Conservation (phyloP, 169 alveolate species). For the Plasmodium adleri region DNA sequence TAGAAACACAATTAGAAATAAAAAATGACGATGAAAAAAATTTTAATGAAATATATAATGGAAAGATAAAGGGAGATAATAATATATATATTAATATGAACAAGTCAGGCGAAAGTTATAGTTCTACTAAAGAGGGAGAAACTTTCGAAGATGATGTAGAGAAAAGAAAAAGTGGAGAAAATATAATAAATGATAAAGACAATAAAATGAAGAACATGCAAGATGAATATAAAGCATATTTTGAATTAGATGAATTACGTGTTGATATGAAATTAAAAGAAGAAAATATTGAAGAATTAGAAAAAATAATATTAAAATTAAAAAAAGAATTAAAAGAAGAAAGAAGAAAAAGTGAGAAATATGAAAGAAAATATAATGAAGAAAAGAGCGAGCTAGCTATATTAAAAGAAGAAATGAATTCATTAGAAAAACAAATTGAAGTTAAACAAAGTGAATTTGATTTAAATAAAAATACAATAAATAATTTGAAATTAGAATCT, state of each 20-base stretch:
- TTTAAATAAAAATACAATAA: conserved; percentile 48
- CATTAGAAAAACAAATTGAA: conserved; percentile 50
- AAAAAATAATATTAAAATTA: background rate
- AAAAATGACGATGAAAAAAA: conserved; percentile 51
- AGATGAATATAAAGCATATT: background rate
- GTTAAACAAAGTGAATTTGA: conserved; percentile 39
- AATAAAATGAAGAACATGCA: background rate
- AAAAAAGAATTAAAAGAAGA: conserved; percentile 60
- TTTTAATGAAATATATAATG: background rate
- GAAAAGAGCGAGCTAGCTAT: conserved; percentile 57
- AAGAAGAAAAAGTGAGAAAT: conserved; percentile 42
- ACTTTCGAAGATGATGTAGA: background rate
- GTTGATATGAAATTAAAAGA: conserved; percentile 11
- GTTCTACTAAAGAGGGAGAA: background rate
- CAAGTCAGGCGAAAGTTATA: background rate
- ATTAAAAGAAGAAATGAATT: conserved; percentile 47
- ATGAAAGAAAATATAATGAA: conserved; percentile 61
- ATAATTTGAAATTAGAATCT: conserved; percentile 67
- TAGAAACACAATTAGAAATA: conserved; percentile 61
- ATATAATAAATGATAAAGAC: background rate
- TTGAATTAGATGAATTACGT: background rate
- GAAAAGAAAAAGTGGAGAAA: background rate
- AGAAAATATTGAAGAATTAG: conserved; percentile 23
- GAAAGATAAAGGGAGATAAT: background rate
- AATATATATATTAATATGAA: background rate